Evolutionary conservation across 23 red algal species (phyloP), one percentile per base, ranked within the genome.

Genomic region (Chondrus crispus): DNA sequence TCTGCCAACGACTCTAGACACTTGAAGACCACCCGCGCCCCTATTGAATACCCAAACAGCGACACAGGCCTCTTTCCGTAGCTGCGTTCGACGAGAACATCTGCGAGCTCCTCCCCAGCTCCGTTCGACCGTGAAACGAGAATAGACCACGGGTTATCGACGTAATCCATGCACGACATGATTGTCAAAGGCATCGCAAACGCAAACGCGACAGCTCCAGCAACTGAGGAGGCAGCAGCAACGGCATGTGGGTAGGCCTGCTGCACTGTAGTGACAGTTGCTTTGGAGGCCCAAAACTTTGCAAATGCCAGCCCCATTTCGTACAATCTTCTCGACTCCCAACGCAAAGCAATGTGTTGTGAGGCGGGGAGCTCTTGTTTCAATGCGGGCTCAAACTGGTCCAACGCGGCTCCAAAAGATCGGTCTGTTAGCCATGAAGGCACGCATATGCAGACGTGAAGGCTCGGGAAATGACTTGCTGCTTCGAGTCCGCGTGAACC

Each of bases 221-320:
- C 97, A 26, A 93, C 84, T 20, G 91, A 81, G 36, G 91, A 95
- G 2, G 94, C 91, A 66, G 92, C 97, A 50, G 88, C 93, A 13
- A 96, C 75, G 28, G 95, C 91, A 68, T 99, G 93, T 4, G 97
- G 94, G 64, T 94, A 95, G 9, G 95, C 81, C 82, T 99, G 97
- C 78, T 99, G 97, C 26, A 95, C 58, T 45, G 95, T 83, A 2
- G 94, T 91, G 20, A 94, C 92, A 43, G 97, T 95, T 26, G 94
- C 95, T 92, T 99, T 99, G n/a, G 94, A 95, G 12, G 97, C 94
- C 97, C 97, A 99, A 88, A 99, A 99, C 62, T 96, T 96, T 37
- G 94, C 90, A 84, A 99, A 99, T 28, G 97, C 97, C 42, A 93
- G 77, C 1, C 87, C 94, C 97, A 99, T 99, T 41, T 99, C 88